Evolutionary conservation across 179 eudicot genomes (phyloP), one percentile per base, ranked within the genome.

Genomic region (Silene noctiflora): DNA sequence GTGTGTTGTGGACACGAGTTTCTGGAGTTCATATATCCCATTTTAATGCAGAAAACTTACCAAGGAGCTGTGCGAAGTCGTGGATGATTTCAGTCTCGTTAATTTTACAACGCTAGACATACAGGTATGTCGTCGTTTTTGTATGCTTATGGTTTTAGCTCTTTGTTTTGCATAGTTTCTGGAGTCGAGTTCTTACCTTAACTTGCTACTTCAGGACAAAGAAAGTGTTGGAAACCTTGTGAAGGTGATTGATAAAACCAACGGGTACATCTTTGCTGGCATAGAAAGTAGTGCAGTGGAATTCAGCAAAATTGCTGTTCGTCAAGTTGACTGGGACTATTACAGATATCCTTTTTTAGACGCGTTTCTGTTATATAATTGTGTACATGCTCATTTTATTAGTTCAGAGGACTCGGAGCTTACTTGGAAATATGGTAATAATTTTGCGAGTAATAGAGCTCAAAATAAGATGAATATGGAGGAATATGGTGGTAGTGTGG

Each of bases 151-250:
- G 51, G 35, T 24, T 66, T 16, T 69, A 56, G 24, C 71, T 0
- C 14, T 33, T 17, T n/a, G 14, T 66, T 42, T 71, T 69, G 58
- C 29, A 6, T 75, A n/a, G n/a, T 39, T n/a, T 27, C 3, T 9
- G 10, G 10, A 22, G 35, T 82, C 35, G 25, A 42, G 25, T 65
- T 20, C 44, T 74, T 46, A 24, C 60, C 4, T 7, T 56, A 72
- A 35, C n/a, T 60, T 24, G 20, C 33, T 67, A 86, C 46, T 86
- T 63, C 88, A 91, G 97, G 99, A 95, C 69, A 95, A 95, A 77
- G 99, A 90, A 82, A 95, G 99, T 61, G 99, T 93, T 12, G 91
- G 94, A 75, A 93, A 86, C 84, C 92, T 93, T 19, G 96, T 95
- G 67, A 93, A 88, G 80, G 79, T 90, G 79, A 91, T 95, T 72